A percentile compares a stretch with the other conserved stretches of the same genome.
phyloP scores from a whole-genome alignment of 768 basidiomycete species.

The Lenzites betulinus region DNA sequence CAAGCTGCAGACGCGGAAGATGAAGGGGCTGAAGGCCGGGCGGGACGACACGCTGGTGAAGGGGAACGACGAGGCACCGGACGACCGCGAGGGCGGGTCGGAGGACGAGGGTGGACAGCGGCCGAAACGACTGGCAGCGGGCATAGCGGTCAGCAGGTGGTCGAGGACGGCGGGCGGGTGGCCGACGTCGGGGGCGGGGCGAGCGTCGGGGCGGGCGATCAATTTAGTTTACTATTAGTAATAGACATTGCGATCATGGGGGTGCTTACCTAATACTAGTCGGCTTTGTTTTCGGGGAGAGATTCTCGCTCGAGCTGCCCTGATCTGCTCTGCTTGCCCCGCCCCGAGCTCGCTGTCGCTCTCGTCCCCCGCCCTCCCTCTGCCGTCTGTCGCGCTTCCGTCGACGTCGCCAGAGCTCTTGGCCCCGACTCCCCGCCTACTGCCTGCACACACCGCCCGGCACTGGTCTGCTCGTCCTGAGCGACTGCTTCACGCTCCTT shows the following conservation, averaged over 20 bases:
- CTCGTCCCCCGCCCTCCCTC: not conserved
- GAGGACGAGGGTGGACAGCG: conserved; percentile 21
- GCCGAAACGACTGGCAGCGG: conserved; percentile 25
- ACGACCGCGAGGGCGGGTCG: conserved; percentile 24
- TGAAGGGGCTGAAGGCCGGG: conserved; percentile 83
- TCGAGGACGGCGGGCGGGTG: no score
- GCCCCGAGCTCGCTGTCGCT: not conserved
- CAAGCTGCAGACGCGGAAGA: conserved; percentile 89
- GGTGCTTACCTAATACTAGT: conserved; percentile 10
- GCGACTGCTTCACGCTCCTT: conserved; percentile 1
- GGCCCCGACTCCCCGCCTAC: conserved; percentile 3
- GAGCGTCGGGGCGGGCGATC: no score
- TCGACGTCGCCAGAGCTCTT: conserved; percentile 5
- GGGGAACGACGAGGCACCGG: conserved; percentile 5
- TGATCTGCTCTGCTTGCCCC: conserved; percentile 5
- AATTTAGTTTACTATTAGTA: no score
- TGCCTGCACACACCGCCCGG: not conserved
- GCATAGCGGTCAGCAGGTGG: conserved; percentile 2
- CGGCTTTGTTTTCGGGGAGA: not conserved
- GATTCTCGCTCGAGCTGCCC: no score
- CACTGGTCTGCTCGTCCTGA: not conserved
- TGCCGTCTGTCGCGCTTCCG: not conserved
- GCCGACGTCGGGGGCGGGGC: no score
- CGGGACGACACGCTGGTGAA: conserved; percentile 25
- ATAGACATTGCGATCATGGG: no score